phyloP scores from a whole-genome alignment of 2,329 filamentous ascomycete species.

The Nothophoma quercina region DNA sequence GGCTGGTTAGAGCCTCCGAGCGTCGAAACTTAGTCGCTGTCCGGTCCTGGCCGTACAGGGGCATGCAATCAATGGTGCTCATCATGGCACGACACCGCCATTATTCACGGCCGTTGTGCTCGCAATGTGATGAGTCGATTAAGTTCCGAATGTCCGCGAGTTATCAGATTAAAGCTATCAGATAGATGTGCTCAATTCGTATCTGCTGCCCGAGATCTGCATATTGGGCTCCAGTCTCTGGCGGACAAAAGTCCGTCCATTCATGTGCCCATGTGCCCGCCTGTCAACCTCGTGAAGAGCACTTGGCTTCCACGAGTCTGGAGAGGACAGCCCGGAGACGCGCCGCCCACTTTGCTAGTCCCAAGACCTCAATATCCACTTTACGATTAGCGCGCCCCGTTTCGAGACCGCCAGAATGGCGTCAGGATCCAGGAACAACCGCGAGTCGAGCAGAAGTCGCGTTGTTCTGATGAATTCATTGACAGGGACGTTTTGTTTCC shows the following conservation, averaged over 20 bases:
- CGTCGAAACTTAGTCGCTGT: slow-evolving; percentile 7
- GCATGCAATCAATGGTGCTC: not conserved
- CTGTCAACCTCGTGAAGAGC: slow-evolving; percentile 24
- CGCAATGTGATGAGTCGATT: slow-evolving; percentile 1
- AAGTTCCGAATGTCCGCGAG: slow-evolving; percentile 1
- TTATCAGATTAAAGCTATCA: slow-evolving; percentile 6
- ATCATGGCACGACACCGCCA: slow-evolving; percentile 18
- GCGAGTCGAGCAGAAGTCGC: slow-evolving; percentile 10
- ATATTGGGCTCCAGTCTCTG: slow-evolving; percentile 23
- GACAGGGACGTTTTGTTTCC: slow-evolving; percentile 1
- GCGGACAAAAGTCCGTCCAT: slow-evolving; percentile 5
- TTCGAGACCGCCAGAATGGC: slow-evolving; percentile 32
- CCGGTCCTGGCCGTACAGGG: slow-evolving; percentile 6
- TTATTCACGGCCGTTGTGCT: slow-evolving; percentile 11
- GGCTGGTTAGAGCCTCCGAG: slow-evolving; percentile 19
- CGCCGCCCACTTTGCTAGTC: slow-evolving; percentile 16
- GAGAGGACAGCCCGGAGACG: slow-evolving; percentile 11
- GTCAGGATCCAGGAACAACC: slow-evolving; percentile 29
- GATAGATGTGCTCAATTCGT: not conserved
- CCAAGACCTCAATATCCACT: slow-evolving; percentile 13
- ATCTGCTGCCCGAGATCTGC: slow-evolving; percentile 38
- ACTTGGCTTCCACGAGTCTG: slow-evolving; percentile 22
- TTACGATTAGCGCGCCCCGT: slow-evolving; percentile 27
- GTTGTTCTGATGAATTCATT: not conserved
- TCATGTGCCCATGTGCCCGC: slow-evolving; percentile 8